Evolutionary conservation across 345 rosid genomes (phyloP).

Genomic region (Microcos paniculata): DNA sequence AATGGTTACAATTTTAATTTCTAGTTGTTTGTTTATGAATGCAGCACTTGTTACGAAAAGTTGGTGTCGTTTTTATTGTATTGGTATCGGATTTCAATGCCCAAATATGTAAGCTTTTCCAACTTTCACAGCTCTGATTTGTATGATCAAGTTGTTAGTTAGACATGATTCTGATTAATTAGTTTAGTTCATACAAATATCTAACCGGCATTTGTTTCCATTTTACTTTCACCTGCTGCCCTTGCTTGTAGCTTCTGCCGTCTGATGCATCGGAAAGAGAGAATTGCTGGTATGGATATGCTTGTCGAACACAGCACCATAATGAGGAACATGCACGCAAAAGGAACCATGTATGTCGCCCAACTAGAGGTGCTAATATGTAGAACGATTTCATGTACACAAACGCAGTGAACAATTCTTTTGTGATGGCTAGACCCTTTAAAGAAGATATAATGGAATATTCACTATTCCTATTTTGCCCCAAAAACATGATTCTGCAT

Average conservation of each 20-base stretch:
- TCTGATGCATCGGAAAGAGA: constrained; percentile 54
- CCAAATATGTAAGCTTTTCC: constrained; percentile 43
- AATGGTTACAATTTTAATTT: background rate
- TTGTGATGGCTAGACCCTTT: background rate
- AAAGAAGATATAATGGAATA: background rate
- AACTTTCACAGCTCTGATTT: background rate
- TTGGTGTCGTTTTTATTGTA: constrained; percentile 77
- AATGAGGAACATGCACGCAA: constrained; percentile 81
- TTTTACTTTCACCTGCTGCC: background rate
- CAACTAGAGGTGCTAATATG: constrained; percentile 50
- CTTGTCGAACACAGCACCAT: constrained; percentile 87
- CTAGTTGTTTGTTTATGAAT: constrained; percentile 10
- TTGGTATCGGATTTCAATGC: constrained; percentile 77
- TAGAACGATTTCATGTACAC: constrained; percentile 7
- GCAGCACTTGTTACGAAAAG: constrained; percentile 77
- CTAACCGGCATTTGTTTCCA: background rate
- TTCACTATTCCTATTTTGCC: background rate
- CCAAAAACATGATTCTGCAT: background rate
- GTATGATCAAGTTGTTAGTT: background rate
- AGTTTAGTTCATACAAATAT: background rate
- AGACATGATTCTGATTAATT: background rate
- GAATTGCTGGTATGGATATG: constrained; percentile 91
- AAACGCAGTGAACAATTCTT: background rate
- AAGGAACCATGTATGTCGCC: constrained; percentile 88
- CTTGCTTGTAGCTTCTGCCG: constrained; percentile 44